Base-by-base conservation (phyloP, 495 filamentous ascomycete genomes). In the Cairneyella variabilis region DNA sequence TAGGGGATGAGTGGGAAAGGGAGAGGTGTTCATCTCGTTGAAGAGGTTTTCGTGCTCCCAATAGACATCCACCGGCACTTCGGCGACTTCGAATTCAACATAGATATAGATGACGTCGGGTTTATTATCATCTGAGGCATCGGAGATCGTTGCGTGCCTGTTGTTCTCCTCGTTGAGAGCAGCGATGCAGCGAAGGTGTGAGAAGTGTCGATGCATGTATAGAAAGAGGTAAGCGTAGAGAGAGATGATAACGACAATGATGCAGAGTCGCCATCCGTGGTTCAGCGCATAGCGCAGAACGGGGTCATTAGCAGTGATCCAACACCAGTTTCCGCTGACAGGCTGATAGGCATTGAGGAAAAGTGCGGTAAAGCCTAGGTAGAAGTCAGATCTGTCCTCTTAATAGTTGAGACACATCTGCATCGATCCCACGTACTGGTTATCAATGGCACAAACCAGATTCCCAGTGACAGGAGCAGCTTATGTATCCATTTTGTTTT, bases 281-380 rank as follows among this genome's bases (percentile, higher is more conserved):
- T 12, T 22, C 6, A 53, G 27, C 2, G 26, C 39, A 16, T 53
- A 53, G 1, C 50, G 50, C 2, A 53, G 25, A 20, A 11, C 22
- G 17, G n/a, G 11, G 4, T 9, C 2, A 14, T 18, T 10, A 2
- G 14, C 3, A 8, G 6, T 28, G 7, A 53, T 26, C 50, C 50
- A 53, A 22, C 50, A 53, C 50, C 50, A 53, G 21, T 53, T 53
- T 16, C 38, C 39, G 39, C 38, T 44, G 1, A 45, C 50, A 32
- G 50, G 50, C 20, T 21, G 10, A 27, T 43, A 53, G 38, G 23
- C 38, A 25, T 37, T 23, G 17, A 43, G 22, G n/a, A 18, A 14
- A 18, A 53, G 38, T 3, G n/a, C 50, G 7, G 26, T 53, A 14
- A 28, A 17, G 23, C 48, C 48, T 51, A n/a, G n/a, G n/a, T n/a